Evolutionary conservation across 176 grass and related monocot genomes (phyloP).

Genomic region (Tillandsia fasciculata): DNA sequence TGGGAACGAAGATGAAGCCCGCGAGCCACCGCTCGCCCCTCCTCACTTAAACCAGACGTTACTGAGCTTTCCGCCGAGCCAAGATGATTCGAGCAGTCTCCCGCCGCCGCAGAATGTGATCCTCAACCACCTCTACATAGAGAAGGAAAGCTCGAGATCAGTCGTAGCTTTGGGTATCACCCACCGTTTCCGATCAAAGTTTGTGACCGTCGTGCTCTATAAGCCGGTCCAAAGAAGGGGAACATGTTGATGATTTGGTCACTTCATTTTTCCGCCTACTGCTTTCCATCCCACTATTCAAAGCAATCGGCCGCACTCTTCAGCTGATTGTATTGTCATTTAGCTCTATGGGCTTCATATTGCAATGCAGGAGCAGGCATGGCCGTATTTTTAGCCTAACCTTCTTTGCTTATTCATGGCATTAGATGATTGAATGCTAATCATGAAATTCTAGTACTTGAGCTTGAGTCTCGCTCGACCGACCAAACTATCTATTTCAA

Average conservation of each 20-base stretch:
- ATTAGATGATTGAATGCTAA: background rate
- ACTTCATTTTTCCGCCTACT: background rate
- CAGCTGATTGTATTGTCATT: background rate
- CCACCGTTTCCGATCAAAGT: conserved; percentile 76
- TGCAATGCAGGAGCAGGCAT: background rate
- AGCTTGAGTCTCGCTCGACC: background rate
- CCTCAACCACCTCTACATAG: conserved; percentile 95
- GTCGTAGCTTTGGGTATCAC: conserved; percentile 79
- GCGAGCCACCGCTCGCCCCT: conserved; percentile 64
- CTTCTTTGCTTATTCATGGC: background rate
- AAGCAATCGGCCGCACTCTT: background rate
- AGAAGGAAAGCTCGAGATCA: conserved; percentile 79
- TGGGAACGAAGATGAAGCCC: conserved; percentile 69
- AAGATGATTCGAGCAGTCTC: conserved; percentile 56
- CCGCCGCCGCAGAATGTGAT: conserved; percentile 72
- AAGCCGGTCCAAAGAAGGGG: conserved; percentile 89
- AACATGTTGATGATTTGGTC: background rate
- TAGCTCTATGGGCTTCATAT: background rate
- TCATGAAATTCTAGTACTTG: background rate
- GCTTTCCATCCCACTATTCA: background rate
- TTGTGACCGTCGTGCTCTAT: conserved; percentile 83
- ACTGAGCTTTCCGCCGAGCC: conserved; percentile 61
- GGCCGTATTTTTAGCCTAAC: background rate
- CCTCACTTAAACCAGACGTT: conserved; percentile 72
- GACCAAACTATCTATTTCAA: background rate